Evolutionary conservation across 2,329 filamentous ascomycete genomes (phyloP), one percentile per base, ranked within the genome.

Genomic region (Sporothrix brunneoviolacea): DNA sequence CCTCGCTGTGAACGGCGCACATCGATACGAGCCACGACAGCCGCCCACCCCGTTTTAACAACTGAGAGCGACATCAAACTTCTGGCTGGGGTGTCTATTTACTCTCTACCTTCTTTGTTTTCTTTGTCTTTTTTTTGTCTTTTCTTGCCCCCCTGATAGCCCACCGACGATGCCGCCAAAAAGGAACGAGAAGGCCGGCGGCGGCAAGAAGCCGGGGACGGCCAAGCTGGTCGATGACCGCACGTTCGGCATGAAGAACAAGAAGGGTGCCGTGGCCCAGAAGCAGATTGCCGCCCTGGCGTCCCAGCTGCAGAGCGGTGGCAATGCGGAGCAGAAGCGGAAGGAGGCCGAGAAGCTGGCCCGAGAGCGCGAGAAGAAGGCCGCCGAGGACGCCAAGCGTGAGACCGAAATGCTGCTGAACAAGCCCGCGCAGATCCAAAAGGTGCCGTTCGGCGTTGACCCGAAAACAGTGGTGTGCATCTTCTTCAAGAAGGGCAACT

Each of bases 171-270:
- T 91, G 86, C 74, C 86, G 67, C 86, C 86, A 53, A 90, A 90
- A 68, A 78, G 77, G 61, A 66, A 70, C 52, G 74, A 79, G 50
- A 74, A 80, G 58, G 70, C 62, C 50, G 64, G 57, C 45, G 73
- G 62, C 59, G 74, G 70, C 66, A 82, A 82, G 71, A 80, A 79
- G 71, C 67, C 72, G 50, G 42, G 12, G 19, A 68, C 72, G 53
- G 61, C 72, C 60, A 89, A 89, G 72, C 63, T 75, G 39, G 87
- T 90, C 57, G 89, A 93, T 56, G 93, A 98, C 76, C 93, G 91
- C 74, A 95, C 93, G 43, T 98, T 98, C 77, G 93, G 93, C 62
- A 97, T 98, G 93, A 98, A 98, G 74, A 98, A 98, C 67, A 98
- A 98, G 76, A 98, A 96, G 77, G 93, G 93, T 60, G 86, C 82